Base-by-base conservation (phyloP, 495 filamentous ascomycete genomes). In the Aspergillus mulundensis region DNA sequence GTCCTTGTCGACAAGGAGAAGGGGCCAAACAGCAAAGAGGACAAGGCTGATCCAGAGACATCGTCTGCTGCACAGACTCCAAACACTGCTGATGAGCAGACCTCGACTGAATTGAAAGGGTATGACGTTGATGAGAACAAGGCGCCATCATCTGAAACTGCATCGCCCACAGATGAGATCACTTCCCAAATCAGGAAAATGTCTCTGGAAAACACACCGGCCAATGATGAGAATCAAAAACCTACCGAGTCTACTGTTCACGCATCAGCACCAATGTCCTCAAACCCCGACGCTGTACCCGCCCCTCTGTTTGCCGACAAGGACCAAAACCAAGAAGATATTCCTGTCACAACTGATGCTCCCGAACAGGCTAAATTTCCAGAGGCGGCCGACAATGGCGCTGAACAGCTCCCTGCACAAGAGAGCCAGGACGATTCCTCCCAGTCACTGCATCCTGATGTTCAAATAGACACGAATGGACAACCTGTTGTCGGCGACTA, bases 401-500 rank as follows among this genome's bases (percentile, higher is more conserved):
- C 63, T 18, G 61, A 59, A n/a, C 38, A 59, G 12, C 70, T 65
- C 38, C 54, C 63, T 3, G 39, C 58, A 11, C 64, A 70, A 47
- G 53, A 62, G 24, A 68, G 68, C 12, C 66, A 70, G n/a, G 69
- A 64, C 20, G 70, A 71, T 30, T 51, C 64, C 23, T 72, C 74
- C 21, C 75, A 77, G 43, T 64, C 66, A 2, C 30, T 57, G n/a
- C 58, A 66, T 21, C 63, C 63, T 45, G 71, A 70, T 34, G 67
- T 74, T 28, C 84, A 88, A 55, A 73, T 79, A 25, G 87, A 89
- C 57, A 69, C 79, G 21, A 84, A 88, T 63, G 85, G 83, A 7
- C 79, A 80, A n/a, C 90, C 91, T 8, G 93, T 99, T 21, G 94
- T 99, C n/a, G 94, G 94, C 15, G 94, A 99, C 67, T 90, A 86